Base-by-base conservation (phyloP, 306 rosid species). In the Cicer pinnatifidum region DNA sequence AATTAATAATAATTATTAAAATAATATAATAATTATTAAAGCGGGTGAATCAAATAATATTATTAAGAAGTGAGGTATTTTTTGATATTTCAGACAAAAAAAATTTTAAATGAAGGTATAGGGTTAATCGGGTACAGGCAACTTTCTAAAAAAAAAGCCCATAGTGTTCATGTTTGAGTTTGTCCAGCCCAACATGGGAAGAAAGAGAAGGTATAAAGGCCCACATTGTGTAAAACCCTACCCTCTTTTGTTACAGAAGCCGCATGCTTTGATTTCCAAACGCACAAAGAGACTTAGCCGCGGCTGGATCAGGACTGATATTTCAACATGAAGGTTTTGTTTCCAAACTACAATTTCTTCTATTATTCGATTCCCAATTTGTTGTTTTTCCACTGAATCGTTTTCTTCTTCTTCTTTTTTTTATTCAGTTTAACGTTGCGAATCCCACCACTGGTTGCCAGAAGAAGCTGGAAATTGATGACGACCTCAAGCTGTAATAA, bases 381-480 rank as follows among this genome's bases (percentile, higher is more conserved):
- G 52, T 45, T 28, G 5, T 16, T 57, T n/a, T 17, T 3, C 1
- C 2, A 13, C 63, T 72, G 11, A 72, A 7, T 1, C 23, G 53
- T 15, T 5, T 9, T 41, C 37, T 9, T 41, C 33, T 16, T 11
- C 1, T 1, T 43, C 11, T 11, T 50, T 50, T 64, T 5, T 6
- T 13, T 51, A 5, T 60, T 77, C 83, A 79, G 83, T 79, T 66
- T 54, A 79, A 79, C 70, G 70, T 79, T 57, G 83, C 83, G 7
- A 79, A 73, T 58, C 79, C 83, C 8, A 79, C 83, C 12, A 73
- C 78, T 66, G 83, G 83, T 58, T 79, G 83, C 70, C 83, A 79
- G 70, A 79, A 73, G 79, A 79, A 79, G 57, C 79, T 79, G 20
- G 83, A 79, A 59, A 79, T 79, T 20, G 83, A 79, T 74, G 84